Base-by-base conservation (phyloP, 2,329 filamentous ascomycete species). In the Thelonectria blattea region DNA sequence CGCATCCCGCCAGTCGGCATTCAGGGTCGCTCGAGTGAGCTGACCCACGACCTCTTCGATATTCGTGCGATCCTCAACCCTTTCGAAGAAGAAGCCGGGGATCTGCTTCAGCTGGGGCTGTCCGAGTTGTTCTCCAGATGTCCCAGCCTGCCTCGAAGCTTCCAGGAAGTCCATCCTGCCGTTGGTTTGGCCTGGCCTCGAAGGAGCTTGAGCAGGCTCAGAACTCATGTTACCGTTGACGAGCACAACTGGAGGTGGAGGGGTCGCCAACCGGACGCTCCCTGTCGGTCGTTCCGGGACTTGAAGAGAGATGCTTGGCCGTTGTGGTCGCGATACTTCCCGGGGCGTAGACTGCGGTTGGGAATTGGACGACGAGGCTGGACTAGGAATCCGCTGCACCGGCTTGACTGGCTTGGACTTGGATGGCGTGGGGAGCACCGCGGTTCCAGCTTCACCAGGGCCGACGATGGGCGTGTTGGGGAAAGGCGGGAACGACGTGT, bases 201-300 rank as follows among this genome's bases (percentile, higher is more conserved):
- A 56, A 41, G 14, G 48, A 22, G 10, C 12, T 6, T 27, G 3
- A 12, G 52, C 34, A 17, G 47, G n/a, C 12, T 34, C 54, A 5
- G 39, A 5, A 24, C 42, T 51, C 39, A 15, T 39, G 34, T 58
- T 58, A 18, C 67, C 68, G 39, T 70, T 71, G 52, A 71, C 50
- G 5, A 66, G 39, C 9, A 71, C 68, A 14, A 65, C 52, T 22
- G 77, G 75, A 8, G 80, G 80, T n/a, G 83, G 83, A 9, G 83
- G 83, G 9, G 88, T 90, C 22, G 88, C 87, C 14, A 90, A 77
- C 58, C 86, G 80, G 0, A 90, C 85, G 3, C 84, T 80, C 1
- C 86, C 86, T 1, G 86, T 81, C 17, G 82, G 77, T 60, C 88
- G 82, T 65, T 87, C 81, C 0, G 78, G 77, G 3, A 79, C 76